phyloP scores from a whole-genome alignment of 2,329 filamentous ascomycete genomes.

The Xenosphaeropsis pyriputrescens region DNA sequence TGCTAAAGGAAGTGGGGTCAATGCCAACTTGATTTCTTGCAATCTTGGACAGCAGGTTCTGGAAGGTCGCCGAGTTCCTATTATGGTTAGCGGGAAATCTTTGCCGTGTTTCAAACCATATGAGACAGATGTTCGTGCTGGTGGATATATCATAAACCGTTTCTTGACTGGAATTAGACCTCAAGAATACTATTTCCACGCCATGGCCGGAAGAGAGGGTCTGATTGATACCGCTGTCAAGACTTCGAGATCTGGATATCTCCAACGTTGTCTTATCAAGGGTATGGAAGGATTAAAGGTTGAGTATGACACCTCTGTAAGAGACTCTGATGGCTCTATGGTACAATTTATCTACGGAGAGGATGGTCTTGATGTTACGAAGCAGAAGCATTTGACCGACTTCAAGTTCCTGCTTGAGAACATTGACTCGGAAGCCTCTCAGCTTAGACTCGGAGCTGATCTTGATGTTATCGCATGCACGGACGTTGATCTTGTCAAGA shows the following conservation, averaged over 20 bases:
- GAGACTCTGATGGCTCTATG: conserved; percentile 84
- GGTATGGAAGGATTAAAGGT: conserved; percentile 92
- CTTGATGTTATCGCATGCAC: conserved; percentile 54
- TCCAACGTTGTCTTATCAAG: conserved; percentile 95
- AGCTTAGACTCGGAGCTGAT: conserved; percentile 51
- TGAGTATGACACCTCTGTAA: conserved; percentile 85
- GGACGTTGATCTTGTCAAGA: conserved; percentile 41
- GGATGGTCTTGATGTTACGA: conserved; percentile 86
- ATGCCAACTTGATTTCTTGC: conserved; percentile 94
- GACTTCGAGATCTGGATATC: conserved; percentile 89
- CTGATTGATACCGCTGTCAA: conserved; percentile 98
- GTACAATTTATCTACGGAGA: conserved; percentile 96
- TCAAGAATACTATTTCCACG: conserved; percentile 98
- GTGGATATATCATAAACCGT: conserved; percentile 86
- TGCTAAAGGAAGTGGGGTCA: conserved; percentile 85
- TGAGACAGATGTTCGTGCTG: conserved; percentile 77
- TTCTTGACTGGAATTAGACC: conserved; percentile 97
- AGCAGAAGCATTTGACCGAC: conserved; percentile 80
- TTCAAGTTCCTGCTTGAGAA: conserved; percentile 88
- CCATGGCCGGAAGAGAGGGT: conserved; percentile 97
- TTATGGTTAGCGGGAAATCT: conserved; percentile 97
- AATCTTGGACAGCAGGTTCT: conserved; percentile 94
- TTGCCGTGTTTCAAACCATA: conserved; percentile 87
- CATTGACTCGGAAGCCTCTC: conserved; percentile 62
- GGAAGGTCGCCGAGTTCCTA: conserved; percentile 83